These are phyloP conservation scores for Parietaria judaica DNA, from an alignment of 306 rosid genomes.

Conservation along the genomic window DNA sequence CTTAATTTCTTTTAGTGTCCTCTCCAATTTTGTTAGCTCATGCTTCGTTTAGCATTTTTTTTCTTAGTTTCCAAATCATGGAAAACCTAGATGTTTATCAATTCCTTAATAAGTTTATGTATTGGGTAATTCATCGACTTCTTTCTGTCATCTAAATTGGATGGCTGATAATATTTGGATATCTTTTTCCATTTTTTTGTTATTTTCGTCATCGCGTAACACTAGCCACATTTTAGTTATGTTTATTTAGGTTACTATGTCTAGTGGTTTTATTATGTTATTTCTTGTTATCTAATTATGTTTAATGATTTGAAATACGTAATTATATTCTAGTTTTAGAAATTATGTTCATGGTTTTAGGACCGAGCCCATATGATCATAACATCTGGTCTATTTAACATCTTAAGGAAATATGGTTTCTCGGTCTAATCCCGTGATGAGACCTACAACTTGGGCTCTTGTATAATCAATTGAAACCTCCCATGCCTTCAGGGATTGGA, in stretches of 20 bases:
- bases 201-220: neutral
- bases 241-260: no score
- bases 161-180: neutral
- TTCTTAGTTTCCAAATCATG: slow-evolving; percentile 1
- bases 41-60: neutral
- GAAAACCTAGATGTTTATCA: neutral
- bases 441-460: neutral
- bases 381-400: no score
- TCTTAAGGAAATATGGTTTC: no score
- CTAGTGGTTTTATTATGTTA: no score
- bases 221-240: no score
- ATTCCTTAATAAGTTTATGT: neutral
- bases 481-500: slow-evolving; percentile 58
- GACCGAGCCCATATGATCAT: no score
- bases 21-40: neutral
- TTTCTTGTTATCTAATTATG: no score
- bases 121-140: neutral
- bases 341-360: no score
- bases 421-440: no score
- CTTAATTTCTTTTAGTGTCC: neutral
- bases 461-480: neutral
- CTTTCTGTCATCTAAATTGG: neutral
- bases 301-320: no score
- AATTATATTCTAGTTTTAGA: no score
- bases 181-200: neutral